These are phyloP conservation scores for Adansonia grandidieri DNA, from an alignment of 441 rosid genomes.

Conservation along the genomic window DNA sequence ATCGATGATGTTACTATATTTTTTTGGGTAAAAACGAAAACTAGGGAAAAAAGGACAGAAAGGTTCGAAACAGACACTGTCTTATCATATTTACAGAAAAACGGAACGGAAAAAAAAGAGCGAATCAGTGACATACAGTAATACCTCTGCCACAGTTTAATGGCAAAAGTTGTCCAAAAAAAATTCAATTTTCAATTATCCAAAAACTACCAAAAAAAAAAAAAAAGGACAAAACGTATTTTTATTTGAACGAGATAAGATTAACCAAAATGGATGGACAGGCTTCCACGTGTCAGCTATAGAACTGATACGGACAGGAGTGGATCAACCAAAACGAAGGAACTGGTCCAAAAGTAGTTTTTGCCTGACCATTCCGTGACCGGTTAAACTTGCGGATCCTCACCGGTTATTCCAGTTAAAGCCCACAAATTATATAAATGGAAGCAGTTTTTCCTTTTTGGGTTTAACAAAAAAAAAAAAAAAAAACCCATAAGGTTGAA, in stretches of 20 bases:
- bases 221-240: neutral
- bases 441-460: constrained; percentile 9
- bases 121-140: neutral
- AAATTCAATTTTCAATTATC: neutral
- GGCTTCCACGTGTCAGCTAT: constrained; percentile 38
- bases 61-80: too few relatives aligned
- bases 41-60: too few relatives aligned
- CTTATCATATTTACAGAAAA: too few relatives aligned
- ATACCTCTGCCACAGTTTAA: neutral
- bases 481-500: neutral
- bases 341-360: constrained; percentile 42
- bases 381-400: constrained; percentile 30
- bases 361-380: constrained; percentile 36
- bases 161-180: neutral
- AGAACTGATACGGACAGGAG: constrained; percentile 29
- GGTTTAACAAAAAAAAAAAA: constrained; percentile 26
- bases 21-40: too few relatives aligned
- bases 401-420: constrained; percentile 37
- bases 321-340: constrained; percentile 44
- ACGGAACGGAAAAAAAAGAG: too few relatives aligned
- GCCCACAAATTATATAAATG: constrained; percentile 18
- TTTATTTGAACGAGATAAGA: constrained; percentile 36
- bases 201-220: neutral
- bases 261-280: constrained; percentile 34
- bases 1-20: too few relatives aligned